Base-by-base conservation (phyloP, 2,329 filamentous ascomycete species). In the Calonectria hongkongensis region DNA sequence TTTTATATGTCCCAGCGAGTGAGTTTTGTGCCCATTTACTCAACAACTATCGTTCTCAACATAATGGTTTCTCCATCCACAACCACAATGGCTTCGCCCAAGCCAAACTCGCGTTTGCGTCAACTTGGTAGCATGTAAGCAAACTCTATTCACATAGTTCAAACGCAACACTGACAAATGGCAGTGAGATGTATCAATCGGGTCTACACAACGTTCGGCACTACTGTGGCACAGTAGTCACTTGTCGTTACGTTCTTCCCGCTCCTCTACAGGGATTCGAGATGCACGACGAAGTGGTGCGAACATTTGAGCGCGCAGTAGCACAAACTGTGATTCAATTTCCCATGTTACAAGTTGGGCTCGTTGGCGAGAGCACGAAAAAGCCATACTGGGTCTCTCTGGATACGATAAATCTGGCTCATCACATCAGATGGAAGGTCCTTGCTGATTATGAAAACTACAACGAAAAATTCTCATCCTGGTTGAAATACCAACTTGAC, bases 351-450 rank as follows among this genome's bases (percentile, higher is more conserved):
- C 76, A 78, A 66, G 74, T 78, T 33, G 76, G 76, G 3, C 71
- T 76, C 13, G 21, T 78, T 2, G 72, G 77, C 9, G 76, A 78
- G 36, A 70, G 73, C 28, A 74, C 76, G 12, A 72, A 66, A 69
- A 21, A 73, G 9, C 76, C 76, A 33, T 72, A 63, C n/a, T 78
- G 76, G 76, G 54, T 77, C 43, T 77, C 71, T 43, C 47, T 78
- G 3, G 28, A 72, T 10, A 50, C 13, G 1, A 21, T 78, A n/a
- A 66, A 78, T 47, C 47, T 78, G n/a, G 33, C 56, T 18, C 28
- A 43, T 4, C 76, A 78, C 33, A 41, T 78, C 16, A 50, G 36
- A 21, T 78, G 76, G 76, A 33, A 76, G 33, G 58, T 71, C 41
- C 56, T 73, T 27, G 41, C 60, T 9, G 45, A 43, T 4, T 56